phyloP scores from a whole-genome alignment of 495 filamentous ascomycete genomes.

The Aspergillus ostianus region DNA sequence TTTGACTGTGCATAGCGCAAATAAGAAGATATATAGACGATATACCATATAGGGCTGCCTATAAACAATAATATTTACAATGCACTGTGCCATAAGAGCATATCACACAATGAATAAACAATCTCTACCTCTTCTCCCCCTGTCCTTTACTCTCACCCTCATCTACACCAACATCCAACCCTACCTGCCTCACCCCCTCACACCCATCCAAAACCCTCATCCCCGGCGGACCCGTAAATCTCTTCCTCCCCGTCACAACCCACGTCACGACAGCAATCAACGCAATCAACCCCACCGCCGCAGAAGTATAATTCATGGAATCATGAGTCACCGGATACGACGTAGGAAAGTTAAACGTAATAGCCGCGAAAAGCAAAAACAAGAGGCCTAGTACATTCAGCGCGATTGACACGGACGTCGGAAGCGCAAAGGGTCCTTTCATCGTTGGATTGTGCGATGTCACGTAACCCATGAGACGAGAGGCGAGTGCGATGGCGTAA shows the following conservation, averaged over 20 bases:
- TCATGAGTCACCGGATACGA: conserved; percentile 46
- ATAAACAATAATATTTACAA: no score
- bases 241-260: conserved; percentile 49
- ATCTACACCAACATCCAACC: no score
- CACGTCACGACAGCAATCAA: conserved; percentile 52
- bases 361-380: conserved; percentile 52
- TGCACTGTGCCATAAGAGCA: no score
- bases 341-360: conserved; percentile 59
- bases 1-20: no score
- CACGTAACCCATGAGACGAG: conserved; percentile 49
- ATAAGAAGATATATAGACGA: no score
- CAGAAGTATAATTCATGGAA: conserved; percentile 61
- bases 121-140: no score
- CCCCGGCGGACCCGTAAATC: conserved; percentile 49
- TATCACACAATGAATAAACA: no score
- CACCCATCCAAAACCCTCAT: conserved; percentile 21
- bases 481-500: conserved; percentile 55
- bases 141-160: no score
- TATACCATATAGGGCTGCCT: no score
- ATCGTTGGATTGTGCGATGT: conserved; percentile 32
- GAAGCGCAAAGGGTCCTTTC: conserved; percentile 29
- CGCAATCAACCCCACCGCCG: conserved; percentile 54
- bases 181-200: not conserved
- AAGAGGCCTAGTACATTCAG: conserved; percentile 52
- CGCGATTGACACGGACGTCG: conserved; percentile 39